Evolutionary conservation across 106 monocot genomes (phyloP), one percentile per base, ranked within the genome.

Genomic region (Allium fistulosum): DNA sequence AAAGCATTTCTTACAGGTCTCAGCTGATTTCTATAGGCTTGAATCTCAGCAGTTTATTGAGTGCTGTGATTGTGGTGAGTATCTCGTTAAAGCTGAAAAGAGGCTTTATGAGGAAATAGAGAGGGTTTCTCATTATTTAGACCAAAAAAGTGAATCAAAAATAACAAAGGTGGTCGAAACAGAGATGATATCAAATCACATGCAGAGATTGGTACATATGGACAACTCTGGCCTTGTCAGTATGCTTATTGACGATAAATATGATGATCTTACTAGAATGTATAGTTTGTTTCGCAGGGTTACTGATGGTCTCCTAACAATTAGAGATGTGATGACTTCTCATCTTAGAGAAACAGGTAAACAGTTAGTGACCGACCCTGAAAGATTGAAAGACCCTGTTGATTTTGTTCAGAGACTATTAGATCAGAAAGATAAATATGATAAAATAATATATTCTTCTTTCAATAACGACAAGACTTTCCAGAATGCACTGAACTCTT

Each of bases 121-220:
- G 58, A 79, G 87, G 60, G 83, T 83, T 45, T 74, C 83, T 50
- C 83, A 87, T 52, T 87, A 87, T 59, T 55, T 87, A 28, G 69
- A 69, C 66, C 50, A 69, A 47, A 75, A 67, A 37, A 83, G 71
- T 60, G 87, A 83, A 59, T 51, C 74, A 56, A 83, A 78, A 67
- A 71, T 87, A 69, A 83, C 83, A 8, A 53, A 60, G 72, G 87
- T 87, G 22, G 87, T 87, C 50, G 87, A 87, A 75, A 77, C 58
- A 56, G 83, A 87, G 68, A 83, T 87, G 87, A 83, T 87, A 27
- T 77, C 74, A 6, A 87, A 80, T 59, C 80, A 87, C 74, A 80
- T 87, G 87, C 83, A 83, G 57, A 80, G 83, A 46, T 69, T 87
- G 57, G 83, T 87, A 46, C 83, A 87, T 53, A 87, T 83, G 87